Percentiles rank a stretch among this genome's conserved stretches.
These are phyloP conservation scores for Mortierella sp. DNA, from an alignment of 371 early-diverging fungal genomes.

Conservation along the genomic window DNA sequence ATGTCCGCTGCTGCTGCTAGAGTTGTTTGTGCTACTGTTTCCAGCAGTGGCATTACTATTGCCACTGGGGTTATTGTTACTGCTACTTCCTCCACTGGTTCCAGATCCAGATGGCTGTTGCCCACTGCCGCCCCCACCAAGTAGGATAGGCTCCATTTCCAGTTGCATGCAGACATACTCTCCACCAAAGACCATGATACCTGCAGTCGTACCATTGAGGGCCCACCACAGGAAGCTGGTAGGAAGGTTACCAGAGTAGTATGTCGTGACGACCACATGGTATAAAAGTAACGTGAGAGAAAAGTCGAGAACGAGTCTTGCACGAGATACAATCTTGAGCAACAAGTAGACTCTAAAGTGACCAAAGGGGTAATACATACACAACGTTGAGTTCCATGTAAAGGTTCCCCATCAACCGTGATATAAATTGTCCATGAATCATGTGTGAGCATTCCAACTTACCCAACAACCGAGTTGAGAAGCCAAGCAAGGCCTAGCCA, in stretches of 20 bases:
- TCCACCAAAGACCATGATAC: slow-evolving; percentile 80
- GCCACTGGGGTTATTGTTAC: slow-evolving; percentile 13
- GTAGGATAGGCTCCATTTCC: slow-evolving; percentile 86
- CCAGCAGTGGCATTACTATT: slow-evolving; percentile 12
- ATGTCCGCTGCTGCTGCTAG: neutral
- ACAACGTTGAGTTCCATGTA: too few species aligned
- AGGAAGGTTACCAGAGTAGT: slow-evolving; percentile 73
- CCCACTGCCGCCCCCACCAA: slow-evolving; percentile 50
- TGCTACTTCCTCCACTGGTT: slow-evolving; percentile 10
- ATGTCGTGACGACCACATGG: slow-evolving; percentile 73
- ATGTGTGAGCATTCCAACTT: slow-evolving; percentile 7
- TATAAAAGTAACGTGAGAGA: slow-evolving; percentile 79
- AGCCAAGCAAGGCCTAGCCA: slow-evolving; percentile 75
- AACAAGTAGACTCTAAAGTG: slow-evolving; percentile 61
- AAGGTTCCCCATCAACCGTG: neutral
- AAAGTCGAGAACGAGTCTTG: slow-evolving; percentile 86
- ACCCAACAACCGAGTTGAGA: slow-evolving; percentile 71
- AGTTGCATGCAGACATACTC: slow-evolving; percentile 86
- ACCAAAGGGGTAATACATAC: neutral
- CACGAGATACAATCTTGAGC: slow-evolving; percentile 82
- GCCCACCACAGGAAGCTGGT: slow-evolving; percentile 80
- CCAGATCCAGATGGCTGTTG: slow-evolving; percentile 8
- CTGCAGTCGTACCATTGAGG: slow-evolving; percentile 63
- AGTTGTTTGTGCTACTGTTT: slow-evolving; percentile 19
- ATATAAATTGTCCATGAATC: neutral